A percentile compares a stretch with the other conserved stretches of the same genome.
phyloP scores from a whole-genome alignment of 2,329 filamentous ascomycete genomes.

The Fusarium sp. region DNA sequence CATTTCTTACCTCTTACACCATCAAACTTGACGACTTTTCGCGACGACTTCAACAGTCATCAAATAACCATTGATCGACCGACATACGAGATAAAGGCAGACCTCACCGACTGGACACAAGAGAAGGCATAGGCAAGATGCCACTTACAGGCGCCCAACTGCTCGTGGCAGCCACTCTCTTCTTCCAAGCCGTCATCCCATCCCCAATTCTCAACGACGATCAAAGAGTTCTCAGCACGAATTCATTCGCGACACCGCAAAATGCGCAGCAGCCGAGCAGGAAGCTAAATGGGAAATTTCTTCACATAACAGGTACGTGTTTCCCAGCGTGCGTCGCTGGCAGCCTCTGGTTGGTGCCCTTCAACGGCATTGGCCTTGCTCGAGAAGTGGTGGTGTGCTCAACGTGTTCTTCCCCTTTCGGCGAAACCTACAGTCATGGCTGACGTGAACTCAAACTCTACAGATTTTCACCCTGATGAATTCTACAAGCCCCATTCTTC shows the following conservation, averaged over 20 bases:
- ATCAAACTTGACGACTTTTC: background rate
- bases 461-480: slow-evolving; percentile 92
- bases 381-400: slow-evolving; percentile 8
- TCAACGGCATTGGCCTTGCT: background rate
- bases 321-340: slow-evolving; percentile 1
- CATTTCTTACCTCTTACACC: slow-evolving; percentile 7
- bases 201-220: slow-evolving; percentile 39
- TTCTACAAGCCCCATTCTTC: slow-evolving; percentile 86
- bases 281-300: slow-evolving; percentile 78
- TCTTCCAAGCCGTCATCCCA: slow-evolving; percentile 35
- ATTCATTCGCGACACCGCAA: slow-evolving; percentile 23
- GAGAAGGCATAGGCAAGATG: slow-evolving; percentile 29
- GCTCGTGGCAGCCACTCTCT: slow-evolving; percentile 44
- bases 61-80: background rate
- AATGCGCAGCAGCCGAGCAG: slow-evolving; percentile 46
- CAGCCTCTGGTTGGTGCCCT: slow-evolving; percentile 19
- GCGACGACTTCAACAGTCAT: background rate
- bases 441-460: slow-evolving; percentile 17
- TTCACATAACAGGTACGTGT: slow-evolving; percentile 85
- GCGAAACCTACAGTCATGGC: slow-evolving; percentile 3
- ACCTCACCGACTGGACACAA: background rate
- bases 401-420: slow-evolving; percentile 13
- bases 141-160: slow-evolving; percentile 44
- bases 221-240: slow-evolving; percentile 33
- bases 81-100: background rate